These are phyloP conservation scores for Alternaria viburni DNA, from an alignment of 2,329 filamentous ascomycete species.

Conservation along the genomic window DNA sequence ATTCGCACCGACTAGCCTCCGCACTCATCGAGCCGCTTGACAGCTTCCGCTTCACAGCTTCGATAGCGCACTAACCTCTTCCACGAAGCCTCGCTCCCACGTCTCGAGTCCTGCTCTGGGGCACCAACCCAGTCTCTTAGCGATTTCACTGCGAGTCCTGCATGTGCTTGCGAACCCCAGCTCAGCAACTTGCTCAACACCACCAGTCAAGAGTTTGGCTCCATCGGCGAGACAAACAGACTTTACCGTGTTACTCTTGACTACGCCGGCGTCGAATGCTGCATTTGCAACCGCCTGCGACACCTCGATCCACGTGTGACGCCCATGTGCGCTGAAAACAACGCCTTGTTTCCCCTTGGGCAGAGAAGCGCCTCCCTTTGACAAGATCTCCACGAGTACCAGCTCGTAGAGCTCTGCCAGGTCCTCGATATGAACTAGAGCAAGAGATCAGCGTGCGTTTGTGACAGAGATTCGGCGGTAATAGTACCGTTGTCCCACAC, in stretches of 20 bases:
- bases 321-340: background rate
- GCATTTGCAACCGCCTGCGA: background rate
- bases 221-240: background rate
- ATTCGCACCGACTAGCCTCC: background rate
- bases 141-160: background rate
- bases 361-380: background rate
- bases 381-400: background rate
- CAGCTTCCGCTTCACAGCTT: background rate
- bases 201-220: background rate
- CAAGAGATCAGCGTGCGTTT: background rate
- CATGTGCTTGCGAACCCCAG: background rate
- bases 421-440: slow-evolving; percentile 1
- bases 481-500: slow-evolving; percentile 2
- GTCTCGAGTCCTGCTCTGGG: background rate
- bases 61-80: background rate
- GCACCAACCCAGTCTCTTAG: background rate
- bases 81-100: slow-evolving; percentile 1
- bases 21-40: background rate
- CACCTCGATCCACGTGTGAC: background rate
- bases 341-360: background rate
- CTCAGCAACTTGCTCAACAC: background rate
- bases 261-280: background rate
- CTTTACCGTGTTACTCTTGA: background rate
- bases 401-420: background rate
- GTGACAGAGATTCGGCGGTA: background rate